phyloP scores from a whole-genome alignment of 345 rosid species.

The Hibiscus mutabilis region DNA sequence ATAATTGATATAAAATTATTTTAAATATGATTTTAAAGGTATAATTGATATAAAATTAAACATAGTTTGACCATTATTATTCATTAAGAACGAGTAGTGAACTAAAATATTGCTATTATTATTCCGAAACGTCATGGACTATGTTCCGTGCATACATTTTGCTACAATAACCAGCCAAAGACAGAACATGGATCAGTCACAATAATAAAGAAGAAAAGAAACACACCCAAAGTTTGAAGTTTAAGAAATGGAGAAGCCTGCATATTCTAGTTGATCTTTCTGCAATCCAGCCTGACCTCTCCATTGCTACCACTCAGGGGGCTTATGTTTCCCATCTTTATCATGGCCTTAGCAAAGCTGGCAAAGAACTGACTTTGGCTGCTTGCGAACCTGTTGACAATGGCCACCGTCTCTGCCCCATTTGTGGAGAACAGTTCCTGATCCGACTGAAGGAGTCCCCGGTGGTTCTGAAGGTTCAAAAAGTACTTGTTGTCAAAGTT shows the following conservation, averaged over 20 bases:
- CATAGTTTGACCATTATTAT: not conserved
- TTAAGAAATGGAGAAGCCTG: not conserved
- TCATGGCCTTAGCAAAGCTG: constrained; percentile 30
- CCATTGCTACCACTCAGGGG: constrained; percentile 32
- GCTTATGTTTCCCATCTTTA: constrained; percentile 37
- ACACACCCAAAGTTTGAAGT: not conserved
- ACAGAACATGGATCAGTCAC: not conserved
- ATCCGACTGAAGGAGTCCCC: constrained; percentile 32
- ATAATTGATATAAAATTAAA: too few relatives aligned
- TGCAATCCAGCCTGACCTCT: constrained; percentile 29
- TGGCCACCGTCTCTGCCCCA: constrained; percentile 11
- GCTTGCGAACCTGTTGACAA: constrained; percentile 30
- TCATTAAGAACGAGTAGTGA: not conserved
- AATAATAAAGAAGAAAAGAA: not conserved
- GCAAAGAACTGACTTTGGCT: constrained; percentile 32
- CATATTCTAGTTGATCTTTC: constrained; percentile 20
- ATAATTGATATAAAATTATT: too few relatives aligned
- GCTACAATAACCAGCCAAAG: not conserved
- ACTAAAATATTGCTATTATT: not conserved
- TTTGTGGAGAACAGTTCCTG: constrained; percentile 33
- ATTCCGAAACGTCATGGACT: not conserved
- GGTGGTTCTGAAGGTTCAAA: constrained; percentile 20
- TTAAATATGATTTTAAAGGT: too few relatives aligned
- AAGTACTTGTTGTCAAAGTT: constrained; percentile 27
- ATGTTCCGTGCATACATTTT: not conserved